Base-by-base conservation (phyloP, 2,329 filamentous ascomycete genomes). In the Xylaria sp. region DNA sequence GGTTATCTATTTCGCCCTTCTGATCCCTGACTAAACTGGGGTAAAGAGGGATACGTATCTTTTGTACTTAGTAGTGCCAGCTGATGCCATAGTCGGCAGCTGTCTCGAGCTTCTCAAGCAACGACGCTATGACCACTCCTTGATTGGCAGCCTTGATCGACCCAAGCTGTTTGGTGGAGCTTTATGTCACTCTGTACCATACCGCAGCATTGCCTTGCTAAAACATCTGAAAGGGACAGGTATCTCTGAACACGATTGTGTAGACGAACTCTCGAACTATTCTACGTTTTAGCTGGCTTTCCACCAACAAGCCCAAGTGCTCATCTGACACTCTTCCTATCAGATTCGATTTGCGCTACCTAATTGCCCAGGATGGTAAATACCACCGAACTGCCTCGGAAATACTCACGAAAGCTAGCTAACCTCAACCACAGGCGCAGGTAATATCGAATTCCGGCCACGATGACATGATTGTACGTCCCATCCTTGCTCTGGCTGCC, bases 401-500 rank as follows among this genome's bases (percentile, higher is more conserved):
- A 33, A 48, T 46, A 57, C n/a, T 9, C 65, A 20, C 36, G 20
- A 44, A 15, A 40, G 56, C 38, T 58, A 46, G 68, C 71, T 74
- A 57, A 69, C 63, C 54, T 68, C 54, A 28, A 65, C 28, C 31
- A 28, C 71, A 84, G 82, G 79, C 82, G 73, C 92, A 94, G 85
- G 89, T 93, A 77, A 94, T 94, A 82, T 88, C 91, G 73, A 94
- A 93, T 82, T 92, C 91, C 71, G 92, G 92, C 79, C 96, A 99
- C 85, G 95, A 98, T 91, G 95, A 97, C 81, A 98, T 98, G 95
- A 97, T 99, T 88, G 95, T 98, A 94, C 78, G 93, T 89, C 74
- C 40, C 17, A 46, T 51, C 53, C 62, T 31, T 59, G 11, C 44
- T 44, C 40, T 40, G 67, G 60, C 13, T 38, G 48, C 61, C n/a